Evolutionary conservation across 225 moss, liverwort and hornwort species (phyloP).

Genomic region (Marchantia paleacea): DNA sequence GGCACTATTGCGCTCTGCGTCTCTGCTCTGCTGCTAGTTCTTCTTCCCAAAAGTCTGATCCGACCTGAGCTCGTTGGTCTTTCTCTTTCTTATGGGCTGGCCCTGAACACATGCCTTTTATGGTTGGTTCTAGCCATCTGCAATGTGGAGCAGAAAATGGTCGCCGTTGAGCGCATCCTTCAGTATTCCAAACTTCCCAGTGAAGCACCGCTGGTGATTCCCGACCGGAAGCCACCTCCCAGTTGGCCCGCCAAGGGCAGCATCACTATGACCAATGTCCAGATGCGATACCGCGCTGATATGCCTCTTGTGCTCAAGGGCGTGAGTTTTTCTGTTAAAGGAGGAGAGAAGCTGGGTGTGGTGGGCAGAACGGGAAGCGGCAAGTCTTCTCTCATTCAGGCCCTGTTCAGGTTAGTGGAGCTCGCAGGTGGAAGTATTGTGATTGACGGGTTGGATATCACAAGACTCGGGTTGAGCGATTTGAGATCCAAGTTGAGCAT

Average conservation of each 20-base stretch:
- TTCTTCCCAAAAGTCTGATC: slow-evolving; percentile 25
- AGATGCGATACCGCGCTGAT: slow-evolving; percentile 36
- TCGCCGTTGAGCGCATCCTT: slow-evolving; percentile 41
- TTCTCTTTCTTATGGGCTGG: slow-evolving; percentile 42
- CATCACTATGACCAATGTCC: slow-evolving; percentile 28
- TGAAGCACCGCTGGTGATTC: slow-evolving; percentile 36
- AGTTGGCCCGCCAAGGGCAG: slow-evolving; percentile 34
- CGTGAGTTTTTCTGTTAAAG: slow-evolving; percentile 28
- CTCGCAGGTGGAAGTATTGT: slow-evolving; percentile 36
- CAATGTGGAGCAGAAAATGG: slow-evolving; percentile 37
- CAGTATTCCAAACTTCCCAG: slow-evolving; percentile 37
- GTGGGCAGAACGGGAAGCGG: slow-evolving; percentile 43
- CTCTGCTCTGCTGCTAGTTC: slow-evolving; percentile 57
- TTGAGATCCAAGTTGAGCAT: slow-evolving; percentile 42
- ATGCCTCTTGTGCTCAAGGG: slow-evolving; percentile 41
- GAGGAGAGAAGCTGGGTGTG: slow-evolving; percentile 44
- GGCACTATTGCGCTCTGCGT: slow-evolving; percentile 54
- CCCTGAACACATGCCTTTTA: slow-evolving; percentile 31
- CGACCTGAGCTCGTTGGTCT: slow-evolving; percentile 40
- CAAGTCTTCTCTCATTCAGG: slow-evolving; percentile 39
- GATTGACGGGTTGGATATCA: slow-evolving; percentile 35
- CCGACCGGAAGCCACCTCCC: slow-evolving; percentile 16
- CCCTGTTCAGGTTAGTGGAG: slow-evolving; percentile 41
- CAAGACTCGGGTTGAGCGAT: slow-evolving; percentile 33
- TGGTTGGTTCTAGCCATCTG: background rate